phyloP scores from a whole-genome alignment of 1,284 basidiomycete species.

The Entoloma clypeatum region DNA sequence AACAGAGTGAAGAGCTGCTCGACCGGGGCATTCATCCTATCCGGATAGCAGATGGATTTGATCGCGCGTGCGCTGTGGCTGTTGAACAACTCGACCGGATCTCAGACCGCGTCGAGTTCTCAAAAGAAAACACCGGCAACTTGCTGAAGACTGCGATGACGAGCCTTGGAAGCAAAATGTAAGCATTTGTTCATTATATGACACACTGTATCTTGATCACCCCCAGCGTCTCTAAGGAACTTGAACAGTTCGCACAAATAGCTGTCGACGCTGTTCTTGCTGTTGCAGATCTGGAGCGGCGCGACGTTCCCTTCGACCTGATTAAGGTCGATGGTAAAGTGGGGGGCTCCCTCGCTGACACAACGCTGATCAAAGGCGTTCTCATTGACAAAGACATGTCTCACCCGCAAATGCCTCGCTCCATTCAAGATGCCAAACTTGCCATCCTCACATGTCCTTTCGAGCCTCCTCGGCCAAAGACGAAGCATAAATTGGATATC shows the following conservation, averaged over 20 bases:
- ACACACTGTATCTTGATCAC: constrained; percentile 12
- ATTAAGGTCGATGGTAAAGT: constrained; percentile 99
- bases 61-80: constrained; percentile 88
- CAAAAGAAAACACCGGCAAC: constrained; percentile 78
- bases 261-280: constrained; percentile 95
- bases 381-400: constrained; percentile 99
- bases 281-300: constrained; percentile 92
- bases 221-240: constrained; percentile 91
- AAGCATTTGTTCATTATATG: constrained; percentile 20
- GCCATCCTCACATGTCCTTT: constrained; percentile 99
- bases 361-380: constrained; percentile 89
- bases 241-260: constrained; percentile 93
- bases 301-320: constrained; percentile 96
- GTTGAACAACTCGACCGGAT: constrained; percentile 89
- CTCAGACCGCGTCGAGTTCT: constrained; percentile 89
- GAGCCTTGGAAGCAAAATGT: constrained; percentile 97
- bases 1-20: constrained; percentile 86
- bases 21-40: constrained; percentile 98
- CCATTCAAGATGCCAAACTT: constrained; percentile 84
- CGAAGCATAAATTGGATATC: constrained; percentile 99
- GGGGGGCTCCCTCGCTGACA: constrained; percentile 94
- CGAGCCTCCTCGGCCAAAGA: constrained; percentile 98
- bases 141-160: constrained; percentile 95
- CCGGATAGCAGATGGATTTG: constrained; percentile 97
- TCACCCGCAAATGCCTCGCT: constrained; percentile 95